Evolutionary conservation across 164 flowering plant species (phyloP), one percentile per base, ranked within the genome.

Genomic region (Kingdonia uniflora): DNA sequence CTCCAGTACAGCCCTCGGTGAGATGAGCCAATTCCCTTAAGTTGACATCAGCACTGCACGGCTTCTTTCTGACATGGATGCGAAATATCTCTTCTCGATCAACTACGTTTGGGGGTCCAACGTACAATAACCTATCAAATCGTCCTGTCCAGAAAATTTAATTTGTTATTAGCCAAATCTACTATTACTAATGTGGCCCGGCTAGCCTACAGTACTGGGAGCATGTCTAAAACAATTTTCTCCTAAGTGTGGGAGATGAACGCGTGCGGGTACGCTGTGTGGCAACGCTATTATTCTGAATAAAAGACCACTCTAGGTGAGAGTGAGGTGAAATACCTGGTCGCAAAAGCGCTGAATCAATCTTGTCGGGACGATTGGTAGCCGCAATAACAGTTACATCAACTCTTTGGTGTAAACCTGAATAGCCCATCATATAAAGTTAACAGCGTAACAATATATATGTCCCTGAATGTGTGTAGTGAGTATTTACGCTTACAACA

Each of bases 301-400:
- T 14, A 19, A 24, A 43, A 17, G 49, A 17, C 17, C 19, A 52
- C 7, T 15, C 14, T 15, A 29, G 23, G 40, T 52, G 47, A 56
- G 55, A 54, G 63, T 51, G 55, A 42, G 46, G 55, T 7, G 2
- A 19, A 55, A 37, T 6, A 87, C 99, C 99, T 70, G 96, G 92
- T 72, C 99, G 74, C 41, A 94, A 63, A 59, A 94, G 87, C 54
- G 99, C 99, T 19, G 81, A 71, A 67, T 94, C 99, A 54, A 94
- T 89, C 68, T 87, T 87, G 77, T 94, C 99, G 24, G 97, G 96
- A 26, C 99, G 78, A 70, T 94, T 94, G 56, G 99, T 94, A 42
- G 99, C 99, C 57, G 97, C 99, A 74, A 94, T 83, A 43, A 94
- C 90, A 53, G 84, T 85, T 41, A 94, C 99, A 78, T 73, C 64